Evolutionary conservation across 1,139 yeast species (phyloP), one percentile per base, ranked within the genome.

Genomic region (Scheffersomyces segobiensis): DNA sequence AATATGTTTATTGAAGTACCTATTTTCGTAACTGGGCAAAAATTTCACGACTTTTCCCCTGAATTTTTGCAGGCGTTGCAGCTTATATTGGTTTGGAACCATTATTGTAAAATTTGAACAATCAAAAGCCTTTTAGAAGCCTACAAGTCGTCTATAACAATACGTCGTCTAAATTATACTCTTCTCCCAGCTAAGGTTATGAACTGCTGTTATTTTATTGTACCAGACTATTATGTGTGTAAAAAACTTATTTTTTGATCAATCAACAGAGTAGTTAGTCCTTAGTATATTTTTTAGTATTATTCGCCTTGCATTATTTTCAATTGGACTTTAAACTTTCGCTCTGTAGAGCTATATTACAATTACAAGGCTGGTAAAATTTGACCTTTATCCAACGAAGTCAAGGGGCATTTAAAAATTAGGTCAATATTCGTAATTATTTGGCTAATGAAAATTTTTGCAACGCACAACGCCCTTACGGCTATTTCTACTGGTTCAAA

Each of bases 401-500:
- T 52, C n/a, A 10, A 20, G 19, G 5, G 32, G 12, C 51, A 54
- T 26, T 48, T 18, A 49, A 24, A 24, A 24, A 24, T 24, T 20
- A 10, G 17, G 14, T 20, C 8, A 24, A 12, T 19, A 17, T 19
- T 24, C n/a, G 14, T 14, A 20, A 48, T 21, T 8, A 21, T 48
- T 19, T 20, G n/a, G 26, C 26, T 48, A 24, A 8, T 21, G 24
- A 24, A n/a, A 20, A n/a, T 20, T 21, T 21, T 18, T 48, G 26
- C 50, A 3, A 20, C 50, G n/a, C n/a, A 20, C n/a, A 48, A 14
- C 10, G 26, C n/a, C 14, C 7, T 48, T 24, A 50, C 20, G 17
- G 17, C 2, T 32, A 32, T 32, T 26, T 12, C 42, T 32, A 32
- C 17, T 32, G 39, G 52, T 53, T 56, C 46, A 73, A 64, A 0